Base-by-base conservation (phyloP, 306 rosid species). In the Cyamopsis tetragonoloba region DNA sequence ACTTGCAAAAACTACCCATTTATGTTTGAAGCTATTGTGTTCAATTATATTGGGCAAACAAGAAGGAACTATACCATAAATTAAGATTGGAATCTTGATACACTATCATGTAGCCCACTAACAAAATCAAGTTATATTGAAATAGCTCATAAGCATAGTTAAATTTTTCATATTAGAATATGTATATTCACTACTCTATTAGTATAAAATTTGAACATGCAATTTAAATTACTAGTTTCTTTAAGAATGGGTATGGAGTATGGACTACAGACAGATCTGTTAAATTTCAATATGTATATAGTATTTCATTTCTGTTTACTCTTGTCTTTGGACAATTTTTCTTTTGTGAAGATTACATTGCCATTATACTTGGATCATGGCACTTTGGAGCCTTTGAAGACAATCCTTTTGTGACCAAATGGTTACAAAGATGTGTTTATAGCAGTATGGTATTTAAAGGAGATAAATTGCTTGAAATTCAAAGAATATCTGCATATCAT, bases 1-100 rank as follows among this genome's bases (percentile, higher is more conserved):
- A 50, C n/a, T 34, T 59, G 31, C 74, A 57, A 38, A 38, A 30
- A 59, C 48, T 19, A 59, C 27, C 58, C 69, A 26, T 28, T 48
- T 11, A 47, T 32, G 38, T 58, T 13, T 32, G 26, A 67, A 18
- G 10, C 7, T 9, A 37, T 13, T 9, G 4, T 4, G 79, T 46
- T 59, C 27, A 56, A 8, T 44, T 46, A 74, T 17, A 34, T 12
- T 43, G 20, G 37, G n/a, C 15, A 12, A 54, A 30, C 17, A 73
- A 12, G 47, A 63, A 19, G 28, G 8, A 54, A 10, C 48, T 15
- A 50, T 34, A 62, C 41, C 57, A 51, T 19, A 24, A 34, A 53
- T 30, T 14, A 4, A 20, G 14, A 39, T 50, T 14, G 48, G 49
- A 71, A 46, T 22, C 49, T 32, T 22, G 30, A 37, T 13, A 34